phyloP scores from a whole-genome alignment of 2,329 filamentous ascomycete genomes.

The Dothiorella sarmentorum region DNA sequence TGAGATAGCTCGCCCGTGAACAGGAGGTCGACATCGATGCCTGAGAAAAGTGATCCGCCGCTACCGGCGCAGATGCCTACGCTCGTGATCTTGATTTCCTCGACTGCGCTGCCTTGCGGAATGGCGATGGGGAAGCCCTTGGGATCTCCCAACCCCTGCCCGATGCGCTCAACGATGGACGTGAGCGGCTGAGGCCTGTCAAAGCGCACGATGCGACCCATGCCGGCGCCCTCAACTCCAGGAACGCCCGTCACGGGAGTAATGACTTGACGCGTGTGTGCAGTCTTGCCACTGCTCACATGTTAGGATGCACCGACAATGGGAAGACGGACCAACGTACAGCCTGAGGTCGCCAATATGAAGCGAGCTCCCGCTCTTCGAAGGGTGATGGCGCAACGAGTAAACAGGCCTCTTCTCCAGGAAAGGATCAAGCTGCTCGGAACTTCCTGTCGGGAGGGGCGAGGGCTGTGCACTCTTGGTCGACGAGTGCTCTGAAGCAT shows the following conservation, averaged over 20 bases:
- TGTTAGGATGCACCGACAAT: background rate
- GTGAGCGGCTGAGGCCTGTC: conserved; percentile 50
- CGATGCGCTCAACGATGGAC: conserved; percentile 60
- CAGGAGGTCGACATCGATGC: conserved; percentile 68
- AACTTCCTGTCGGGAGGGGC: background rate
- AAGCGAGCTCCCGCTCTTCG: conserved; percentile 31
- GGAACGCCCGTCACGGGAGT: conserved; percentile 39
- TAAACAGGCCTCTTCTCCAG: conserved; percentile 29
- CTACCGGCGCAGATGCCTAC: conserved; percentile 89
- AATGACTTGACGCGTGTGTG: conserved; percentile 54
- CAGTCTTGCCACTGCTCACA: background rate
- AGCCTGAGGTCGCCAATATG: conserved; percentile 3
- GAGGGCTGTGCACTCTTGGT: background rate
- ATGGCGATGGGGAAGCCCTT: conserved; percentile 62
- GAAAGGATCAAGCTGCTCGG: conserved; percentile 21
- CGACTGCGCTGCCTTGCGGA: conserved; percentile 55
- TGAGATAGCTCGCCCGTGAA: conserved; percentile 94
- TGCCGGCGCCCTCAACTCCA: conserved; percentile 48
- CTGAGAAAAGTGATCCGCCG: conserved; percentile 71
- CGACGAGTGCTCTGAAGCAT: conserved; percentile 21
- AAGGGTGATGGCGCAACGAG: conserved; percentile 48
- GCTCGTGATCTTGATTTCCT: conserved; percentile 58
- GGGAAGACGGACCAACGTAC: conserved; percentile 6
- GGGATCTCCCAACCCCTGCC: conserved; percentile 62
- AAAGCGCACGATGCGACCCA: conserved; percentile 60